These are phyloP conservation scores for Olyra latifolia DNA, from an alignment of 176 grass and related monocot species.

Conservation along the genomic window DNA sequence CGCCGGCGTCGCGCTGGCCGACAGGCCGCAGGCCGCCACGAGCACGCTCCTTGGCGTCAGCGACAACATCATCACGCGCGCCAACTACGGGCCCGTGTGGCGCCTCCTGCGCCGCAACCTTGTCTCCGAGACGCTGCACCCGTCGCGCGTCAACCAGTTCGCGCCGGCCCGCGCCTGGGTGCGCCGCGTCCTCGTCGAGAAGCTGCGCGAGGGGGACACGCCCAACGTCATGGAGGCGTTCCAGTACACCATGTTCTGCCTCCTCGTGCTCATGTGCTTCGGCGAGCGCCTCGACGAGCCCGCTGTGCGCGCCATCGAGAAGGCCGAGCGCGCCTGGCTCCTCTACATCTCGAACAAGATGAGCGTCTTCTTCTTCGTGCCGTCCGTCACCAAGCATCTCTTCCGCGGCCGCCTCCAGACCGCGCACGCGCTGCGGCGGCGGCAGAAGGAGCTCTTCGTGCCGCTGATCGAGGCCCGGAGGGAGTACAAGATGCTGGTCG, in stretches of 20 bases:
- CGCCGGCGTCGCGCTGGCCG: conserved; percentile 22
- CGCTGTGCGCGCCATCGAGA: conserved; percentile 15
- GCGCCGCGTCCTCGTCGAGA: too few species aligned
- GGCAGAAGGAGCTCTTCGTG: conserved; percentile 35
- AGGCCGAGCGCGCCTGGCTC: conserved; percentile 18
- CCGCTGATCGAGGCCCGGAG: conserved; percentile 34
- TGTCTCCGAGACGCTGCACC: too few species aligned
- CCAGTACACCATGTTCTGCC: conserved; percentile 49
- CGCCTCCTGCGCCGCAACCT: too few species aligned
- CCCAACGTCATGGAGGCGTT: neutral
- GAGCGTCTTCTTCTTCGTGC: conserved; percentile 42
- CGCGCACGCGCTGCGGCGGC: neutral
- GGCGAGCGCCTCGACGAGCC: conserved; percentile 43
- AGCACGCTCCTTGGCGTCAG: neutral
- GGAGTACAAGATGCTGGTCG: neutral
- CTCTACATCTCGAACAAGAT: conserved; percentile 27
- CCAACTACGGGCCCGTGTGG: conserved; percentile 25
- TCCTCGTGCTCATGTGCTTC: conserved; percentile 60
- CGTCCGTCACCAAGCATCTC: conserved; percentile 34
- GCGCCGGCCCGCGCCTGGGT: too few species aligned
- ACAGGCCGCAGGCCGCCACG: neutral
- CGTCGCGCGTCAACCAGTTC: too few species aligned
- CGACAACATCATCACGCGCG: conserved; percentile 24
- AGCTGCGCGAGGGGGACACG: too few species aligned
- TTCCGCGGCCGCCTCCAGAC: conserved; percentile 31